Percentiles rank a stretch among this genome's conserved stretches.
Evolutionary conservation across 805 yeast species (phyloP).

Genomic region (Schwanniomyces sp.): DNA sequence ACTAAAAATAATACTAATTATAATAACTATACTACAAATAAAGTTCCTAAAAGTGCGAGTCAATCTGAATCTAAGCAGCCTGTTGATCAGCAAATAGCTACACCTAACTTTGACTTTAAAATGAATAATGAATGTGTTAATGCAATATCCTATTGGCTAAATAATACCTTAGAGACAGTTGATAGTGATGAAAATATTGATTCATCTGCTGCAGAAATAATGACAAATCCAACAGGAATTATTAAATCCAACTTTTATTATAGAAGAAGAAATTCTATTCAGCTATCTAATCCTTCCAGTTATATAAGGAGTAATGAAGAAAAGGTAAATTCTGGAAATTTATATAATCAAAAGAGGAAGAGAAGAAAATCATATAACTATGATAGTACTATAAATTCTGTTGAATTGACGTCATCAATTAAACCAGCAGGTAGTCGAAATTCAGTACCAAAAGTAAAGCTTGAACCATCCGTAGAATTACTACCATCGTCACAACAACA

Average conservation of each 20-base stretch:
- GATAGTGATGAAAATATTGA: slow-evolving; percentile 7
- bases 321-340: slow-evolving; percentile 1
- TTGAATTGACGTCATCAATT: slow-evolving; percentile 2
- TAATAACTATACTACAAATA: slow-evolving; percentile 1
- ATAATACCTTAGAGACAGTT: slow-evolving; percentile 19
- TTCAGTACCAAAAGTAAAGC: slow-evolving; percentile 4
- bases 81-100: slow-evolving; percentile 2
- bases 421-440: slow-evolving; percentile 3
- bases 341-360: slow-evolving; percentile 13
- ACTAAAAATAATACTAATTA: background rate
- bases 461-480: background rate
- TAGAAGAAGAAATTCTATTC: slow-evolving; percentile 23
- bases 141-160: slow-evolving; percentile 38
- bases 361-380: slow-evolving; percentile 18
- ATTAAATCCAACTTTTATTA: slow-evolving; percentile 16
- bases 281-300: slow-evolving; percentile 6
- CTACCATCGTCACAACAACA: background rate
- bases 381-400: slow-evolving; percentile 1
- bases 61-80: background rate
- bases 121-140: slow-evolving; percentile 42
- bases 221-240: slow-evolving; percentile 31
- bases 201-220: slow-evolving; percentile 15
- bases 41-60: slow-evolving; percentile 1
- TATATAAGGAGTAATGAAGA: slow-evolving; percentile 2
- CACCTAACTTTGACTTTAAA: slow-evolving; percentile 19